phyloP scores from a whole-genome alignment of 805 yeast species.

The Spathaspora girioi region DNA sequence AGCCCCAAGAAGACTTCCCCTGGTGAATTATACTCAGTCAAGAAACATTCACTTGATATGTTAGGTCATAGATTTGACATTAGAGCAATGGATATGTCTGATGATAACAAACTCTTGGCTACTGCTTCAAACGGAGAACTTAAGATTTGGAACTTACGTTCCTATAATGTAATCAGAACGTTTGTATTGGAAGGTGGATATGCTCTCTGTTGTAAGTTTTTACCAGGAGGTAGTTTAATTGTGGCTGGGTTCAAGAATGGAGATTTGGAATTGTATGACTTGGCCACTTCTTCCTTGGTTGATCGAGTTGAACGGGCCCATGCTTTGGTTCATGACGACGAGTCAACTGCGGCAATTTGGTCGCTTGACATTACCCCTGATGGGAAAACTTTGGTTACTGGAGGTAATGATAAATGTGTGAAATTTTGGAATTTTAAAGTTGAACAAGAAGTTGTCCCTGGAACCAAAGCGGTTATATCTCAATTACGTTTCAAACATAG shows the following conservation, averaged over 20 bases:
- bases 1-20: slow-evolving; percentile 45
- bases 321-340: slow-evolving; percentile 36
- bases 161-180: slow-evolving; percentile 75
- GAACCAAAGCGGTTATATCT: slow-evolving; percentile 51
- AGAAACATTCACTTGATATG: slow-evolving; percentile 59
- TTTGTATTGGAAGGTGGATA: slow-evolving; percentile 75
- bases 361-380: slow-evolving; percentile 82
- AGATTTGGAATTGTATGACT: slow-evolving; percentile 75
- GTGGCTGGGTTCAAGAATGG: slow-evolving; percentile 90
- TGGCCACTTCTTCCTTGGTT: slow-evolving; percentile 74
- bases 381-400: slow-evolving; percentile 82
- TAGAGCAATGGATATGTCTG: slow-evolving; percentile 80
- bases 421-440: slow-evolving; percentile 86
- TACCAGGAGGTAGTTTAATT: slow-evolving; percentile 89
- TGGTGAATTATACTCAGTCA: slow-evolving; percentile 42
- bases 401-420: slow-evolving; percentile 88
- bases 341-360: slow-evolving; percentile 70
- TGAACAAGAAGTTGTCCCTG: slow-evolving; percentile 66
- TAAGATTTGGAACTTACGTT: slow-evolving; percentile 81
- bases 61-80: slow-evolving; percentile 90
- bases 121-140: slow-evolving; percentile 89
- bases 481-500: slow-evolving; percentile 63
- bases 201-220: slow-evolving; percentile 71
- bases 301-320: slow-evolving; percentile 72
- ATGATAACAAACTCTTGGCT: slow-evolving; percentile 77